phyloP scores from a whole-genome alignment of 805 yeast species.

The Pichia cephalocereana region DNA sequence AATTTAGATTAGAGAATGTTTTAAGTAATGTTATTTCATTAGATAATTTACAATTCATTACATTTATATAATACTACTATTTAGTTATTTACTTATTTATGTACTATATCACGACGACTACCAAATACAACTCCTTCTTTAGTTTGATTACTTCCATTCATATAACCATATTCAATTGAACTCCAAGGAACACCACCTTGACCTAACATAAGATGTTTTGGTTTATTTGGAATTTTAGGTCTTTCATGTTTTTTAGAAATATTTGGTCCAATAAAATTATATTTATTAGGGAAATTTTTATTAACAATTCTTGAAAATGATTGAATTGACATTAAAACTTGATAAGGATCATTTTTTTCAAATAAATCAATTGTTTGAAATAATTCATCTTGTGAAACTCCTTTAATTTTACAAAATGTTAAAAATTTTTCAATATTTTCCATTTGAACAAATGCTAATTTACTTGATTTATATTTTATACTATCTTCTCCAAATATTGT shows the following conservation, averaged over 20 bases:
- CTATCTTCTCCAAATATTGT: slow-evolving; percentile 30
- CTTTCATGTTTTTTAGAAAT: slow-evolving; percentile 38
- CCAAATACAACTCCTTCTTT: slow-evolving; percentile 49
- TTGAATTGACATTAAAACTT: slow-evolving; percentile 64
- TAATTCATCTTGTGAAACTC: slow-evolving; percentile 73
- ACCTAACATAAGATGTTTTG: slow-evolving; percentile 30
- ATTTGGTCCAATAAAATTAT: slow-evolving; percentile 52
- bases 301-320: slow-evolving; percentile 66
- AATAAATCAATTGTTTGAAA: slow-evolving; percentile 72
- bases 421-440: slow-evolving; percentile 74
- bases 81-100: slow-evolving; percentile 1
- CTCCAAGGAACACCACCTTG: slow-evolving; percentile 39
- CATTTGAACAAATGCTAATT: slow-evolving; percentile 77
- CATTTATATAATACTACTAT: background rate
- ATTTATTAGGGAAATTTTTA: slow-evolving; percentile 35
- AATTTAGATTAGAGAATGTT: slow-evolving; percentile 20
- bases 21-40: slow-evolving; percentile 13
- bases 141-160: slow-evolving; percentile 47
- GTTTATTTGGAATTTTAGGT: slow-evolving; percentile 48
- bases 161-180: slow-evolving; percentile 49
- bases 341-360: slow-evolving; percentile 69
- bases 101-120: slow-evolving; percentile 36
- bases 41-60: background rate
- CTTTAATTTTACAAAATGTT: slow-evolving; percentile 48
- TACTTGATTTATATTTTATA: slow-evolving; percentile 46